These are phyloP conservation scores for Globisporangium ultimum DNA, from an alignment of 352 stramenopile species.

Conservation along the genomic window DNA sequence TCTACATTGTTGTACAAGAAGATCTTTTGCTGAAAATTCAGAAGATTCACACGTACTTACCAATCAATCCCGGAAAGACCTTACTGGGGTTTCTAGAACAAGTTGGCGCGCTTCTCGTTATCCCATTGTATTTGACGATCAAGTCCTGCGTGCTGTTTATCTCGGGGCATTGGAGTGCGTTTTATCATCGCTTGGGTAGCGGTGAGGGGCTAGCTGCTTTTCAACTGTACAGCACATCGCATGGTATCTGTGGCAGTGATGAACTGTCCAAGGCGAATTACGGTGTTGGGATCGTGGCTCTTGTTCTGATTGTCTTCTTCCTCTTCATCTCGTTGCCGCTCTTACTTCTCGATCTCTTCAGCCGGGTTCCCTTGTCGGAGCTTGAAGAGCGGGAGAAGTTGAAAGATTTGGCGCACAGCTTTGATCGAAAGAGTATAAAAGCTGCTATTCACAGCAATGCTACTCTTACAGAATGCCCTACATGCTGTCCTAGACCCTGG, in stretches of 20 bases:
- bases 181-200: conserved; percentile 19
- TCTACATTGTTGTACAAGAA: conserved; percentile 62
- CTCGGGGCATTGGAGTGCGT: conserved; percentile 28
- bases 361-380: conserved; percentile 48
- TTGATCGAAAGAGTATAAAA: conserved; percentile 32
- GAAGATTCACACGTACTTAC: conserved; percentile 42
- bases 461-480: conserved; percentile 26
- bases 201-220: conserved; percentile 3
- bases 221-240: conserved; percentile 17
- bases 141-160: conserved; percentile 64
- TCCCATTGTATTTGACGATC: conserved; percentile 48
- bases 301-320: conserved; percentile 40
- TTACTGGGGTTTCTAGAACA: conserved; percentile 35
- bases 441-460: conserved; percentile 56
- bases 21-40: conserved; percentile 54
- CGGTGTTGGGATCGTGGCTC: conserved; percentile 28
- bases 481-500: not conserved
- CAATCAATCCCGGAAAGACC: conserved; percentile 32
- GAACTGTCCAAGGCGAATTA: conserved; percentile 32
- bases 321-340: conserved; percentile 53
- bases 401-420: conserved; percentile 24
- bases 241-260: conserved; percentile 13
- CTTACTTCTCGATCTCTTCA: conserved; percentile 55
- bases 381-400: conserved; percentile 28
- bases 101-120: conserved; percentile 43